Percentiles rank a stretch among this genome's conserved stretches.
Evolutionary conservation across 192 early-diverging fungal genomes (phyloP).

Genomic region (Blastocladiella britannica): DNA sequence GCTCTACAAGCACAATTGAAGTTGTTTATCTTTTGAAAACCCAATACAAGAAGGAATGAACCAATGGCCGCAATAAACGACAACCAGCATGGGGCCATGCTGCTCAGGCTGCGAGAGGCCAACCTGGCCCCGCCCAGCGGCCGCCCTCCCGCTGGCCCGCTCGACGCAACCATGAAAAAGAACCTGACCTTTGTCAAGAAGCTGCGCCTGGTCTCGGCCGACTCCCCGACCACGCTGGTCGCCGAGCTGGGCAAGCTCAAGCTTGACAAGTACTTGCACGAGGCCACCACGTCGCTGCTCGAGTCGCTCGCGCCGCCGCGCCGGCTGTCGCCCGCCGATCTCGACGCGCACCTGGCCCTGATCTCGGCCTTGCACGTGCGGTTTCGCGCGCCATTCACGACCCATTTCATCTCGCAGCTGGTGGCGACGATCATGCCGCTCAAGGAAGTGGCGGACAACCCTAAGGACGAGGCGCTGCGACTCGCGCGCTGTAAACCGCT

Average conservation of each 20-base stretch:
- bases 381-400: conserved; percentile 63
- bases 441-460: no score
- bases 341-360: conserved; percentile 60
- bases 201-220: conserved; percentile 50
- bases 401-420: conserved; percentile 37
- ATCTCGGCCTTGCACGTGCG: conserved; percentile 68
- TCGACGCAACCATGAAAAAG: conserved; percentile 95
- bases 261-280: conserved; percentile 92
- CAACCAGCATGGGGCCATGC: neutral
- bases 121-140: neutral
- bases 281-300: conserved; percentile 62
- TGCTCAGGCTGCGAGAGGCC: no score
- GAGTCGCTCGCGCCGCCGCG: conserved; percentile 49
- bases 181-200: conserved; percentile 91
- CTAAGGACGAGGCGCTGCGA: conserved; percentile 56
- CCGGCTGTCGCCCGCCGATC: conserved; percentile 41
- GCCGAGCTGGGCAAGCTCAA: conserved; percentile 64
- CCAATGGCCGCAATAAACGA: neutral
- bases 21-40: no score
- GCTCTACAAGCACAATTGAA: neutral
- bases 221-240: conserved; percentile 40
- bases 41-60: no score
- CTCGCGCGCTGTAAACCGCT: conserved; percentile 39
- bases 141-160: neutral
- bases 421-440: no score